Percentiles rank a stretch among this genome's conserved stretches.
Evolutionary conservation across 495 filamentous ascomycete species (phyloP).

Genomic region (Neurospora sp.): DNA sequence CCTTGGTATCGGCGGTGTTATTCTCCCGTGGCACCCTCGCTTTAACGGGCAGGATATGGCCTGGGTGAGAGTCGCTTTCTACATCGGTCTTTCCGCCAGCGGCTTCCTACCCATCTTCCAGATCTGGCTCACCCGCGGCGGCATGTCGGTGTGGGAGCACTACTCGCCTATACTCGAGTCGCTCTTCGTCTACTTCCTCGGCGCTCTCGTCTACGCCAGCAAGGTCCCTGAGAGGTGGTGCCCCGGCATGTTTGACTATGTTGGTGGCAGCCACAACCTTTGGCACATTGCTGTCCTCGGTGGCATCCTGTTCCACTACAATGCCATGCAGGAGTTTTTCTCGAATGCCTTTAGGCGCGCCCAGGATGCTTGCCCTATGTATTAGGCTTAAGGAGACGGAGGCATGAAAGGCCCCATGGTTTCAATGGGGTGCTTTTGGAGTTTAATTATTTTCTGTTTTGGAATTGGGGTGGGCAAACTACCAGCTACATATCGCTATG

Average conservation of each 20-base stretch:
- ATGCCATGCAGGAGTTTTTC: slow-evolving; percentile 94
- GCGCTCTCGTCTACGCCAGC: slow-evolving; percentile 82
- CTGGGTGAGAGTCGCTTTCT: slow-evolving; percentile 88
- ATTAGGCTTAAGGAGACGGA: slow-evolving; percentile 15
- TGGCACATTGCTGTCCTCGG: slow-evolving; percentile 95
- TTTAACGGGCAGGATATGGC: slow-evolving; percentile 92
- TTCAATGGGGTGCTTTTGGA: neutral
- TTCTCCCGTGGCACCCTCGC: slow-evolving; percentile 90
- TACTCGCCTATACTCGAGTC: slow-evolving; percentile 86
- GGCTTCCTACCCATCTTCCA: slow-evolving; percentile 86
- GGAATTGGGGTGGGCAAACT: neutral
- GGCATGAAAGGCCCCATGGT: neutral
- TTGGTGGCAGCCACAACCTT: slow-evolving; percentile 90
- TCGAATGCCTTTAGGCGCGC: slow-evolving; percentile 70
- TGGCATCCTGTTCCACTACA: slow-evolving; percentile 95
- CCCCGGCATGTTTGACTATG: slow-evolving; percentile 87
- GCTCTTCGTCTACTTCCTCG: slow-evolving; percentile 71
- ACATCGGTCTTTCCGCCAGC: slow-evolving; percentile 76
- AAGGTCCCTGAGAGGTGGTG: slow-evolving; percentile 89
- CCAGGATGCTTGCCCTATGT: slow-evolving; percentile 36
- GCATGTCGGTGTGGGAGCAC: slow-evolving; percentile 66
- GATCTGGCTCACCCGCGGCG: slow-evolving; percentile 65
- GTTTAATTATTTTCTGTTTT: neutral
- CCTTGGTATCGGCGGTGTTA: slow-evolving; percentile 77
- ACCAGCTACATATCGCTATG: neutral